Evolutionary conservation across 768 basidiomycete species (phyloP).

Genomic region (Agrocybe pediades): DNA sequence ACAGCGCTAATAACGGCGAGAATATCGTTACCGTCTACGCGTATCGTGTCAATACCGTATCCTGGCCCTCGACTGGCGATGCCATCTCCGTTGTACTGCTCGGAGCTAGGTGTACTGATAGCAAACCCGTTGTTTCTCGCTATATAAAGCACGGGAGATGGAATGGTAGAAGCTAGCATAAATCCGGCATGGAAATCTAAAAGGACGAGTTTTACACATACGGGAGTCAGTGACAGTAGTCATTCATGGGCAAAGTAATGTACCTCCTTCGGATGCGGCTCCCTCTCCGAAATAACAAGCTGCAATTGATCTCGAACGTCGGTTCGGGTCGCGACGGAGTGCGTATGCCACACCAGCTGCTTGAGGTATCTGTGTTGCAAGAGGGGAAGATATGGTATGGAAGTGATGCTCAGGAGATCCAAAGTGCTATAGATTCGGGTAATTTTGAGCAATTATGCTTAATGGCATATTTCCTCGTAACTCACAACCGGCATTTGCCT

Average conservation of each 20-base stretch:
- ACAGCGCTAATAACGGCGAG: conserved; percentile 80
- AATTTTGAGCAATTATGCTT: conserved; percentile 11
- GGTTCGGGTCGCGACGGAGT: conserved; percentile 72
- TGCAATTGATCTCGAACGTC: conserved; percentile 73
- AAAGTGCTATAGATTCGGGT: conserved; percentile 63
- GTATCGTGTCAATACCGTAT: conserved; percentile 88
- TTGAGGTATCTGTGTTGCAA: conserved; percentile 94
- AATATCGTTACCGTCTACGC: conserved; percentile 93
- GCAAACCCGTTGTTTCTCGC: conserved; percentile 91
- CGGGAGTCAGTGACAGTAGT: background rate
- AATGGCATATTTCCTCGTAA: conserved; percentile 5
- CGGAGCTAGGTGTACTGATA: conserved; percentile 87
- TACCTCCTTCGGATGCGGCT: conserved; percentile 86
- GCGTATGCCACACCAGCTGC: conserved; percentile 94
- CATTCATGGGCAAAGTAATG: conserved; percentile 10
- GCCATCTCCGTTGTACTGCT: conserved; percentile 92
- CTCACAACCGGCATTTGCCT: conserved; percentile 92
- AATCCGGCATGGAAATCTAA: conserved; percentile 91
- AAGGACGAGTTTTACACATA: conserved; percentile 21
- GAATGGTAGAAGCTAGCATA: conserved; percentile 75
- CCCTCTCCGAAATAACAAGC: conserved; percentile 94
- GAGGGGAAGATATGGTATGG: conserved; percentile 91
- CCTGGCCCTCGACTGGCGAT: conserved; percentile 90
- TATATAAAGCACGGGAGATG: conserved; percentile 73
- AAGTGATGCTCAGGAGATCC: conserved; percentile 85